These are phyloP conservation scores for Pyrenophora seminiperda DNA, from an alignment of 2,329 filamentous ascomycete genomes.

Conservation along the genomic window DNA sequence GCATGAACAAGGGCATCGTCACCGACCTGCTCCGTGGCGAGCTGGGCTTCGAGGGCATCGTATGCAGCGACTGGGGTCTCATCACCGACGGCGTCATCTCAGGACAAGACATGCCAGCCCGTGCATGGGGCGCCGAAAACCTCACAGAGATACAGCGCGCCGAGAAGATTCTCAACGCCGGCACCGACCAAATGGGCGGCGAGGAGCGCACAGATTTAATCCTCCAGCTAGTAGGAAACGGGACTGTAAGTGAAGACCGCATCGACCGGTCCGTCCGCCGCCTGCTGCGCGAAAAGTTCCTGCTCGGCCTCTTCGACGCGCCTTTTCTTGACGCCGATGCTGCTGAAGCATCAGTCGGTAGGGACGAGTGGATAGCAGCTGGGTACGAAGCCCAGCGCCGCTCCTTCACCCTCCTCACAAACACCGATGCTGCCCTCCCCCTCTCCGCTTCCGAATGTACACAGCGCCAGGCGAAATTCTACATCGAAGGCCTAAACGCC, in stretches of 20 bases:
- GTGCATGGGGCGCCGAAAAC: constrained; percentile 59
- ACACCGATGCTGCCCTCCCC: constrained; percentile 41
- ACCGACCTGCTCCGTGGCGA: constrained; percentile 56
- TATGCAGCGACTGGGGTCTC: constrained; percentile 60
- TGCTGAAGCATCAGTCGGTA: constrained; percentile 52
- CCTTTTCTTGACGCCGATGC: constrained; percentile 56
- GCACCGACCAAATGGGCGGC: constrained; percentile 60
- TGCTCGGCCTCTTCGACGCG: constrained; percentile 59
- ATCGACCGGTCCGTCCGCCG: constrained; percentile 55
- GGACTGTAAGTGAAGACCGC: constrained; percentile 51
- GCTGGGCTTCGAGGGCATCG: constrained; percentile 59
- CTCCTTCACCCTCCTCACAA: constrained; percentile 47
- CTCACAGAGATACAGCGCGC: constrained; percentile 52
- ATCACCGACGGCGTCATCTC: constrained; percentile 53
- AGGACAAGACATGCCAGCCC: constrained; percentile 55
- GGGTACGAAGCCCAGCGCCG: constrained; percentile 48
- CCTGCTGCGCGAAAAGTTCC: constrained; percentile 58
- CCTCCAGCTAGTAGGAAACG: constrained; percentile 53
- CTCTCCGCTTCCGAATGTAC: constrained; percentile 22
- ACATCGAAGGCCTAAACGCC: constrained; percentile 44
- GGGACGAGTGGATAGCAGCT: constrained; percentile 49
- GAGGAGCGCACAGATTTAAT: constrained; percentile 57
- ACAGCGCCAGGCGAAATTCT: constrained; percentile 45
- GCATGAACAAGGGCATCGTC: constrained; percentile 59
- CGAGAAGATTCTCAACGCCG: constrained; percentile 55